Percentiles rank a stretch among this genome's conserved stretches.
Evolutionary conservation across 2,329 filamentous ascomycete species (phyloP).

Genomic region (Exophiala bonariae): DNA sequence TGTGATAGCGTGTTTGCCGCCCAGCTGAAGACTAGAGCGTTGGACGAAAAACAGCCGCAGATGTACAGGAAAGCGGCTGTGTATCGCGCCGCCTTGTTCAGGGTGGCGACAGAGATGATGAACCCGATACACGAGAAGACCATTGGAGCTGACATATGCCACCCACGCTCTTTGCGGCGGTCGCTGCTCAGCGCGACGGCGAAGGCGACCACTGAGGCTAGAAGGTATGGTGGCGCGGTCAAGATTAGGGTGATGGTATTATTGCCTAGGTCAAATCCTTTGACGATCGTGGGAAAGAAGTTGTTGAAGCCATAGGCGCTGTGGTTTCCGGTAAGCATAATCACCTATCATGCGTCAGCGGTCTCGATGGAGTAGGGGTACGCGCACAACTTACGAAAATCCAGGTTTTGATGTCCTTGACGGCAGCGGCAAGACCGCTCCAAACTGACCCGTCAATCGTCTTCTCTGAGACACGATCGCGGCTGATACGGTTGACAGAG

Average conservation of each 20-base stretch:
- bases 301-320: conserved; percentile 39
- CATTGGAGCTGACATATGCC: conserved; percentile 7
- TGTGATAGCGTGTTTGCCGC: conserved; percentile 27
- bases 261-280: conserved; percentile 41
- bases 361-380: no score
- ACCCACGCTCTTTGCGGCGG: conserved; percentile 10
- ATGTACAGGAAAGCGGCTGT: conserved; percentile 50
- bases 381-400: no score
- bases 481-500: conserved; percentile 40
- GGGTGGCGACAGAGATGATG: conserved; percentile 54
- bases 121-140: conserved; percentile 44
- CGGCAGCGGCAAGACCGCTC: conserved; percentile 51
- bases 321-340: no score
- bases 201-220: conserved; percentile 52
- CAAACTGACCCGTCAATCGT: conserved; percentile 40
- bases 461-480: conserved; percentile 7
- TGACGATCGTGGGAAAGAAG: conserved; percentile 55
- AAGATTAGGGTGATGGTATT: conserved; percentile 53
- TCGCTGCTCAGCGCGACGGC: conserved; percentile 41
- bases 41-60: conserved; percentile 48
- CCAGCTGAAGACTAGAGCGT: conserved; percentile 43
- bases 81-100: conserved; percentile 54
- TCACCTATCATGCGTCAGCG: no score
- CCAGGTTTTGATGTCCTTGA: conserved; percentile 42
- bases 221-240: conserved; percentile 54